A percentile compares a stretch with the other conserved stretches of the same genome.
Evolutionary conservation across 257 asterid genomes (phyloP).

Genomic region (Capsicum pubescens): DNA sequence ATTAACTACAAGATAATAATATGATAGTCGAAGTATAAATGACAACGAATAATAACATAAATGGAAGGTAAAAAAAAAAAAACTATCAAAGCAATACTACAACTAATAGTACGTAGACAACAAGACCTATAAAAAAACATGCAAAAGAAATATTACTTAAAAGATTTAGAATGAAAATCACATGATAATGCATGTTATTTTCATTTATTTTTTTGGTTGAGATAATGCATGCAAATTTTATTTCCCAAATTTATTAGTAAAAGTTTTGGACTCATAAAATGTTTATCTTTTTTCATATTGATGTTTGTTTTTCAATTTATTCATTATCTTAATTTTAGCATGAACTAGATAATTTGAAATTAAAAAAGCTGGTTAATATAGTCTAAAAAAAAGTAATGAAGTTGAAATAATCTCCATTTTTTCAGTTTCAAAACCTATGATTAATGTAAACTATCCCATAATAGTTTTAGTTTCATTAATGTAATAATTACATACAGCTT

Average conservation of each 20-base stretch:
- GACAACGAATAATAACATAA: too few relatives aligned
- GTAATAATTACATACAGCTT: neutral
- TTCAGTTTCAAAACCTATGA: neutral
- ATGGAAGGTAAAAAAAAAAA: too few relatives aligned
- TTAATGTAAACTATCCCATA: neutral
- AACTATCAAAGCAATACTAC: too few relatives aligned
- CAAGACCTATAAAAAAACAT: neutral
- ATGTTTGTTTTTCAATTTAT: neutral
- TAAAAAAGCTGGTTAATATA: neutral
- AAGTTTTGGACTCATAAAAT: neutral
- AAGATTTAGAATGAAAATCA: neutral
- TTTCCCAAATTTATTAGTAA: neutral
- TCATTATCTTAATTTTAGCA: neutral
- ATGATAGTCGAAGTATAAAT: too few relatives aligned
- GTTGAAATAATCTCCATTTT: constrained; percentile 3
- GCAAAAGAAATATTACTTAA: neutral
- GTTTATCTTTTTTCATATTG: neutral
- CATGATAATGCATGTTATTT: constrained; percentile 8
- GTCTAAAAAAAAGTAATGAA: neutral
- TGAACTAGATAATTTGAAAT: neutral
- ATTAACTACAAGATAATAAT: too few relatives aligned
- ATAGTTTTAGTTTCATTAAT: neutral
- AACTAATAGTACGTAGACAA: neutral
- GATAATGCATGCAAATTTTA: neutral
- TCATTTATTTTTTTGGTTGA: neutral